Evolutionary conservation across 208 protist species (phyloP).

Genomic region (Acanthamoeba healyi): DNA sequence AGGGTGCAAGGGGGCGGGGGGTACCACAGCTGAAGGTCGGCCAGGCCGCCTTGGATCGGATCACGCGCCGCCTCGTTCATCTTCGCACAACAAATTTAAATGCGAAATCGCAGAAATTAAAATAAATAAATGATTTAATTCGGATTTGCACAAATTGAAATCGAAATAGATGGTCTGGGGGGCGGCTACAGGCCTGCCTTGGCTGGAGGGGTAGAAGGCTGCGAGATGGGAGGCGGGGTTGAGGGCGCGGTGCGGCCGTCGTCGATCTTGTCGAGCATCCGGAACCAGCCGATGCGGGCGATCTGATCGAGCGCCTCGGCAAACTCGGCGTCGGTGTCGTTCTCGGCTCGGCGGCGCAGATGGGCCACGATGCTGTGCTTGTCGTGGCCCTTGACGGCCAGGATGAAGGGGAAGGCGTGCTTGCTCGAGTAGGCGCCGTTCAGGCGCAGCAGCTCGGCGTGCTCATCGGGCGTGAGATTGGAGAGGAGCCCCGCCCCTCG

Average conservation of each 20-base stretch:
- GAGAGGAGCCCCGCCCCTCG: neutral
- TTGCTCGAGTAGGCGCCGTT: neutral
- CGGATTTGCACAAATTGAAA: no score
- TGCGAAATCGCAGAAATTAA: no score
- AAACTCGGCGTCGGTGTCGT: neutral
- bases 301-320: slow-evolving; percentile 8
- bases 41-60: neutral
- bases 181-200: slow-evolving; percentile 12
- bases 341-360: neutral
- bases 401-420: slow-evolving; percentile 21
- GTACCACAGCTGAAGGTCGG: neutral
- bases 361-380: slow-evolving; percentile 25
- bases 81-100: no score
- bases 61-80: neutral
- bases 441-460: neutral
- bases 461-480: slow-evolving; percentile 6
- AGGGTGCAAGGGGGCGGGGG: neutral
- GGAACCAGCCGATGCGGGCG: slow-evolving; percentile 26
- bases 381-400: slow-evolving; percentile 27
- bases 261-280: slow-evolving; percentile 16
- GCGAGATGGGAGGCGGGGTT: neutral
- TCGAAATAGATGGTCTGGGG: neutral
- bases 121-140: no score
- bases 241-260: neutral
- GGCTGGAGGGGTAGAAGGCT: neutral